Evolutionary conservation across 768 basidiomycete genomes (phyloP).

Genomic region (Hydnum rufescens): DNA sequence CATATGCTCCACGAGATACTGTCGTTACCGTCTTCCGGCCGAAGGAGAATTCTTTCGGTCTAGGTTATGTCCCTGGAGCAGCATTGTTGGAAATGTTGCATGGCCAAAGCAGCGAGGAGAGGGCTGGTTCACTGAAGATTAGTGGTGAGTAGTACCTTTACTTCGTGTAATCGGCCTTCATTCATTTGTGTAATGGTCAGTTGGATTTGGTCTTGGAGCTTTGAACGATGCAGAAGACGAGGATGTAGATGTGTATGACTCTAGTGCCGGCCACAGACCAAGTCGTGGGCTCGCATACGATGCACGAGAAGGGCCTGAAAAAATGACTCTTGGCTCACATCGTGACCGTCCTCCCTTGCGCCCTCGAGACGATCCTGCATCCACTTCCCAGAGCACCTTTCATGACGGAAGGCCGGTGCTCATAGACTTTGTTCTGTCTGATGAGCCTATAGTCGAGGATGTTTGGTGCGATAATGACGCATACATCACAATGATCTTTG

Average conservation of each 20-base stretch:
- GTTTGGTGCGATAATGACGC: slow-evolving; percentile 34
- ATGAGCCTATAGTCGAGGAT: slow-evolving; percentile 48
- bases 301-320: slow-evolving; percentile 39
- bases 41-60: slow-evolving; percentile 61
- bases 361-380: not conserved
- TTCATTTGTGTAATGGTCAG: slow-evolving; percentile 19
- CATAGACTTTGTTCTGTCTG: slow-evolving; percentile 53
- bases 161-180: not conserved
- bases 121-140: slow-evolving; percentile 11
- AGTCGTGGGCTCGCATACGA: slow-evolving; percentile 42
- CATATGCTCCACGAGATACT: slow-evolving; percentile 68
- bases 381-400: slow-evolving; percentile 26
- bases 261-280: slow-evolving; percentile 19
- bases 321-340: slow-evolving; percentile 18
- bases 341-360: not conserved
- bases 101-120: no score
- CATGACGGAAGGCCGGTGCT: slow-evolving; percentile 57
- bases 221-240: slow-evolving; percentile 91
- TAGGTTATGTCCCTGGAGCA: slow-evolving; percentile 58
- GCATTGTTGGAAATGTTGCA: slow-evolving; percentile 17
- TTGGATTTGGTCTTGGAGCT: slow-evolving; percentile 76
- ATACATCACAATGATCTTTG: not conserved
- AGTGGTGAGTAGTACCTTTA: slow-evolving; percentile 8
- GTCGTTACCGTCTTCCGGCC: slow-evolving; percentile 37
- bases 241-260: slow-evolving; percentile 69